Base-by-base conservation (phyloP, 2,329 filamentous ascomycete genomes). In the Scytalidium lignicola region DNA sequence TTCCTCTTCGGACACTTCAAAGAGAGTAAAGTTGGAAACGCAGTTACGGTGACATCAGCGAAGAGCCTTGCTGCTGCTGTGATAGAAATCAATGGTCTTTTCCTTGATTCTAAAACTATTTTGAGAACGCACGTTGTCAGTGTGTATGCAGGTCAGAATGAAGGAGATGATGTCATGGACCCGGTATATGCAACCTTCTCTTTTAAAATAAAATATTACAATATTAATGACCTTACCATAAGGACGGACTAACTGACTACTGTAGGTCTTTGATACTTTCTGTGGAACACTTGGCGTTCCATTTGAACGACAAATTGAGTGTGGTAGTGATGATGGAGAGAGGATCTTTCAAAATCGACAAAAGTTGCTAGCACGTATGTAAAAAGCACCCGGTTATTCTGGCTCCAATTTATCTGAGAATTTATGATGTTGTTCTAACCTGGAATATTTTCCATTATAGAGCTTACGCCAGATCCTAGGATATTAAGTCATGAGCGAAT, bases 181-280 rank as follows among this genome's bases (percentile, higher is more conserved):
- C 32, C 32, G n/a, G 32, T 37, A 37, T 7, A 5, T 13, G 12
- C 6, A 9, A 7, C n/a, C 32, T 13, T 5, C 32, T 15, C 5
- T 13, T 37, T 26, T 26, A 26, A 26, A 6, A 26, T 10, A 26
- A 10, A 26, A 26, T 26, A 26, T 26, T 26, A 26, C 6, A 26
- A 26, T 5, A 6, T 26, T 26, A 10, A 26, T 26, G 23, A 6
- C 10, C 23, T 26, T 26, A 10, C 6, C 10, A 26, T 26, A 26
- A 10, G 10, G 5, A 6, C 10, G 23, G 23, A 26, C 10, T 26
- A 26, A 26, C 23, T n/a, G 8, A 37, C 7, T 15, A 37, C 15
- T 9, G 6, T 49, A 49, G 47, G 21, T 49, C 12, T 49, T 49
- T 29, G 28, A 49, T 43, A 15, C 15, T 26, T 49, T 21, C 19